Evolutionary conservation across 179 eudicot species (phyloP).

Genomic region (Spinacia oleracea): DNA sequence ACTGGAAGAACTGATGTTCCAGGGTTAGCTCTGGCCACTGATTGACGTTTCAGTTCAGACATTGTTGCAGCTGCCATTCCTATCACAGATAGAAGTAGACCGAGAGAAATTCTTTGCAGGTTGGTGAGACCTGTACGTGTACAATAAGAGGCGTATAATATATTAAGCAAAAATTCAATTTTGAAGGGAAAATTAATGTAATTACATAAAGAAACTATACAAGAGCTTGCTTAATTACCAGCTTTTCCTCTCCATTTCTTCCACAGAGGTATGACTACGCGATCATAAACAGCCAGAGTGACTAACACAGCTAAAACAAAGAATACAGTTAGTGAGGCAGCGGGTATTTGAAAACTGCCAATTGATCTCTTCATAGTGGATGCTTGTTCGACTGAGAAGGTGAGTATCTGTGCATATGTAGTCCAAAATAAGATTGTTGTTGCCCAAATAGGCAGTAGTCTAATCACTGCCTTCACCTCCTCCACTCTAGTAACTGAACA

Average conservation of each 20-base stretch:
- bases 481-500: constrained; percentile 29
- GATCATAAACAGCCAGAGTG: constrained; percentile 28
- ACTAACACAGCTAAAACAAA: constrained; percentile 21
- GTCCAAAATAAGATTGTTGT: constrained; percentile 34
- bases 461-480: constrained; percentile 25
- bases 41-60: constrained; percentile 19
- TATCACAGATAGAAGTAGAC: constrained; percentile 18
- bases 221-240: constrained; percentile 24
- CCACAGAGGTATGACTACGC: constrained; percentile 21
- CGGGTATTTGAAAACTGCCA: constrained; percentile 26
- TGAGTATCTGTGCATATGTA: constrained; percentile 32
- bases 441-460: constrained; percentile 29
- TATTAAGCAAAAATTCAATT: neutral
- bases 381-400: constrained; percentile 32
- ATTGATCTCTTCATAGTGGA: constrained; percentile 27
- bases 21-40: constrained; percentile 14
- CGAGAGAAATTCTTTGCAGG: constrained; percentile 26
- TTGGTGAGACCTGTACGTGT: constrained; percentile 24
- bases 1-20: constrained; percentile 20
- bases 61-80: constrained; percentile 28
- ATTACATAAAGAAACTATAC: no score
- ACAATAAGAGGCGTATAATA: no score
- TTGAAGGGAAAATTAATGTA: no score
- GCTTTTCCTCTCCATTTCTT: constrained; percentile 27
- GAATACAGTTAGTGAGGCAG: constrained; percentile 28